Conservation (phyloP, 805 yeast species). For the Yarrowia divulgata region DNA sequence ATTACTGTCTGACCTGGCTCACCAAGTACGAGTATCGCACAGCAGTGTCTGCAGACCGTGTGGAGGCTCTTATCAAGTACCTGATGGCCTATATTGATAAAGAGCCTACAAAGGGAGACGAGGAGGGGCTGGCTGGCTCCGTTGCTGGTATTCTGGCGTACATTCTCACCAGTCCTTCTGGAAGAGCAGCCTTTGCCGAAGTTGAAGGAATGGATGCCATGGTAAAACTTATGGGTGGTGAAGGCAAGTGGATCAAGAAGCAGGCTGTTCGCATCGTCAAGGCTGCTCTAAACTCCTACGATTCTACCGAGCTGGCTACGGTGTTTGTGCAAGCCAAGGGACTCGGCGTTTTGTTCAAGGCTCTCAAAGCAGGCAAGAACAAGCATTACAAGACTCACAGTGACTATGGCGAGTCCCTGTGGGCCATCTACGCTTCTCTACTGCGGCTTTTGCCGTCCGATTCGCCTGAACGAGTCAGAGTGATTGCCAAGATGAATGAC, state of each 20-base stretch:
- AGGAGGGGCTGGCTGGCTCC: constrained; percentile 10
- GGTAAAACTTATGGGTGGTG: constrained; percentile 19
- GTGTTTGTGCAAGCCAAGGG: constrained; percentile 29
- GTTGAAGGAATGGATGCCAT: constrained; percentile 34
- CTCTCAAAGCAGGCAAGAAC: constrained; percentile 16
- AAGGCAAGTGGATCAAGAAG: constrained; percentile 25
- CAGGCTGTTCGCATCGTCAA: background rate
- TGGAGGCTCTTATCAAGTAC: background rate
- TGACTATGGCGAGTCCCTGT: constrained; percentile 8
- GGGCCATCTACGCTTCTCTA: constrained; percentile 18
- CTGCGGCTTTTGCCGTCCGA: constrained; percentile 34
- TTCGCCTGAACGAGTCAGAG: constrained; percentile 22
- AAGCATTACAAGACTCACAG: constrained; percentile 12
- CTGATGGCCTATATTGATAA: constrained; percentile 8
- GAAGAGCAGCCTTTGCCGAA: constrained; percentile 14
- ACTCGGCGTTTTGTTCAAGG: constrained; percentile 22
- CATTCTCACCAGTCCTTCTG: constrained; percentile 8
- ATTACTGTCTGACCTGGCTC: constrained; percentile 11
- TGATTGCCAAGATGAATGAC: constrained; percentile 23
- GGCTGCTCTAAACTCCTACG: constrained; percentile 6
- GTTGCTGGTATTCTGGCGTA: constrained; percentile 2
- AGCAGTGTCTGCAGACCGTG: background rate
- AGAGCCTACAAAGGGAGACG: constrained; percentile 29
- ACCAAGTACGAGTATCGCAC: constrained; percentile 18
- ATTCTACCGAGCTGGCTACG: constrained; percentile 23